Conservation (phyloP, 495 filamentous ascomycete species). For the Letharia columbiana region DNA sequence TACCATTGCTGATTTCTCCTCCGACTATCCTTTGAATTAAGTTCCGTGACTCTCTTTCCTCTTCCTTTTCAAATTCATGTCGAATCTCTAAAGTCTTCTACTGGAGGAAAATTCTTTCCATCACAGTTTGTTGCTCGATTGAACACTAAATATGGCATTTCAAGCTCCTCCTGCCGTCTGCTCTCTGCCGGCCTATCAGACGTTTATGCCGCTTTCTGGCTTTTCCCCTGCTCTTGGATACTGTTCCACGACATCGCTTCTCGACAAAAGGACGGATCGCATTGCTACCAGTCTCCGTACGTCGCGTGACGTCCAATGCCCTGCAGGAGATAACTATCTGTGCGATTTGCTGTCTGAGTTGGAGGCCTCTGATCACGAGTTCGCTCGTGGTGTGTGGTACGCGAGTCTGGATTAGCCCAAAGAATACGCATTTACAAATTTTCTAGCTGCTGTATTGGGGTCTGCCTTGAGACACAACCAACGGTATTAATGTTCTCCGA, state of each 20-base stretch:
- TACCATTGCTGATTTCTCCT: not conserved
- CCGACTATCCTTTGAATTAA: not conserved
- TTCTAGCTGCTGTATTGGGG: slow-evolving; percentile 3
- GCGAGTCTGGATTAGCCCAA: not conserved
- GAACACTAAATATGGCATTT: not conserved
- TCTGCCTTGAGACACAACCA: not conserved
- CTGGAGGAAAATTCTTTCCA: not conserved
- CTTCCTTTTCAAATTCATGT: not conserved
- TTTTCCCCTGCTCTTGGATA: slow-evolving; percentile 2
- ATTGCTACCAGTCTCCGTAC: not conserved
- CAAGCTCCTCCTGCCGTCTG: not conserved
- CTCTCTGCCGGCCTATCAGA: not conserved
- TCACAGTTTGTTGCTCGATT: not conserved
- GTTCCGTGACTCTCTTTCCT: not conserved
- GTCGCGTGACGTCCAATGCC: not conserved
- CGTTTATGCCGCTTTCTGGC: not conserved
- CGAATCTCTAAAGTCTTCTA: not conserved
- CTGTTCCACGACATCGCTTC: not conserved
- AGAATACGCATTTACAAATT: not conserved
- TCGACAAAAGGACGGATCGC: not conserved
- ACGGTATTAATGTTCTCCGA: not conserved
- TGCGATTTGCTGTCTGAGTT: not conserved
- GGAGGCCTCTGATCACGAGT: not conserved
- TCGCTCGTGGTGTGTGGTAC: not conserved
- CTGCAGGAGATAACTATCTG: not conserved